Evolutionary conservation across 768 basidiomycete species (phyloP), one percentile per base, ranked within the genome.

Genomic region (Kwoniella heveanensis): DNA sequence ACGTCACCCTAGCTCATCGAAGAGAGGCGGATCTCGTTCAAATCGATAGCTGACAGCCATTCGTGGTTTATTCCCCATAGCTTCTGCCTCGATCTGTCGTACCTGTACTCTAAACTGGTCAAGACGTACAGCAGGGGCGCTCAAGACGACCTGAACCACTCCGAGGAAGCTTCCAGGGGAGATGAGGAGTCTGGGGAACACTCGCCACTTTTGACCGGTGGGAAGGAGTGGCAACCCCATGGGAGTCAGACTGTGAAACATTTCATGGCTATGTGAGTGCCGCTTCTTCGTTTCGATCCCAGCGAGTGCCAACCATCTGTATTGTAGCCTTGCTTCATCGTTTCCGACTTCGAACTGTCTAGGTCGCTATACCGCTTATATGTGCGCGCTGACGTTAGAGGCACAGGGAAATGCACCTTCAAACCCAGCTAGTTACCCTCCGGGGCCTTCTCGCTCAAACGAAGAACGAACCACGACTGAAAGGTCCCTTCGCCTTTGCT

Each of bases 211-310:
- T 54, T 72, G 29, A 56, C 68, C 0, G 46, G 51, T 21, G 56
- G 57, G 2, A 37, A 55, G 27, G 30, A 62, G 7, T 30, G 52
- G 13, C 62, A 70, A 29, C 54, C 70, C 1, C 73, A 74, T 56
- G 56, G 78, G 2, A 67, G 63, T 25, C 56, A 70, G 0, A 67
- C 68, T 9, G 77, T 78, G 1, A 57, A 68, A 44, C 88, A 92
- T 64, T 94, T 95, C 76, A 93, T 95, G 90, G 87, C 91, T 3
- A 94, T 96, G 93, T 94, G 63, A 29, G 85, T 82, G n/a, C n/a
- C n/a, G n/a, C n/a, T n/a, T n/a, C n/a, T n/a, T n/a, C n/a, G n/a
- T n/a, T n/a, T n/a, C n/a, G n/a, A n/a, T n/a, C n/a, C n/a, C n/a
- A n/a, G n/a, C n/a, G n/a, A n/a, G n/a, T n/a, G n/a, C n/a, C n/a